phyloP scores from a whole-genome alignment of 2,329 filamentous ascomycete species.

The Fusarium succisae region DNA sequence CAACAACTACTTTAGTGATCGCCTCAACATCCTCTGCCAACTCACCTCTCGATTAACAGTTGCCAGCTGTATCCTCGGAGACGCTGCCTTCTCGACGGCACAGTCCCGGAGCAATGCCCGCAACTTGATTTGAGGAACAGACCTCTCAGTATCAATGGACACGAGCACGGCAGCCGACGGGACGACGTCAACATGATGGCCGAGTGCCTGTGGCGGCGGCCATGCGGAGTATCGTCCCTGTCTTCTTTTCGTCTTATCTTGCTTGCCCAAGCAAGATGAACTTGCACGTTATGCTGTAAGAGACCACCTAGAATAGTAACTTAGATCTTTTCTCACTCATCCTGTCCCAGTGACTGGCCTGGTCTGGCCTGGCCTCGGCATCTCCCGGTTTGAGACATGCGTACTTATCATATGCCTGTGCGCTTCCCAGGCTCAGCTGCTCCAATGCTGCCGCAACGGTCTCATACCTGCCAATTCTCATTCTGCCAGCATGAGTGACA shows the following conservation, averaged over 20 bases:
- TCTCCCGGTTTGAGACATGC: constrained; percentile 36
- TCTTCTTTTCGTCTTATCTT: constrained; percentile 1
- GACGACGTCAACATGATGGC: constrained; percentile 3
- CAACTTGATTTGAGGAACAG: not conserved
- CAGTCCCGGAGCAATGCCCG: not conserved
- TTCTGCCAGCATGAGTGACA: constrained; percentile 25
- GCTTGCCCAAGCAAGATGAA: constrained; percentile 12
- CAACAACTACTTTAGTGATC: not conserved
- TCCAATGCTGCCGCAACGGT: constrained; percentile 23
- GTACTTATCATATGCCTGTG: constrained; percentile 23
- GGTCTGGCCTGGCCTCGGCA: constrained; percentile 37
- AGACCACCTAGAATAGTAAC: constrained; percentile 12
- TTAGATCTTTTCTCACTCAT: constrained; percentile 5
- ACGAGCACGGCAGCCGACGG: constrained; percentile 10
- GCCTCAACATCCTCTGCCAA: not conserved
- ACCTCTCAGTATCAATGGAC: not conserved
- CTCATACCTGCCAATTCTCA: constrained; percentile 30
- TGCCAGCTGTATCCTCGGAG: not conserved
- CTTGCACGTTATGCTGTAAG: constrained; percentile 10
- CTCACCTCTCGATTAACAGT: not conserved
- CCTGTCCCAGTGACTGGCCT: constrained; percentile 19
- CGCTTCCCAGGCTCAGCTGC: constrained; percentile 25
- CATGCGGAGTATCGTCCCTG: not conserved
- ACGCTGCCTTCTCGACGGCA: not conserved
- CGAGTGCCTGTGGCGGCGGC: not conserved